Percentiles rank a stretch among this genome's conserved stretches.
phyloP scores from a whole-genome alignment of 768 basidiomycete species.

The Tulasnella sp. region DNA sequence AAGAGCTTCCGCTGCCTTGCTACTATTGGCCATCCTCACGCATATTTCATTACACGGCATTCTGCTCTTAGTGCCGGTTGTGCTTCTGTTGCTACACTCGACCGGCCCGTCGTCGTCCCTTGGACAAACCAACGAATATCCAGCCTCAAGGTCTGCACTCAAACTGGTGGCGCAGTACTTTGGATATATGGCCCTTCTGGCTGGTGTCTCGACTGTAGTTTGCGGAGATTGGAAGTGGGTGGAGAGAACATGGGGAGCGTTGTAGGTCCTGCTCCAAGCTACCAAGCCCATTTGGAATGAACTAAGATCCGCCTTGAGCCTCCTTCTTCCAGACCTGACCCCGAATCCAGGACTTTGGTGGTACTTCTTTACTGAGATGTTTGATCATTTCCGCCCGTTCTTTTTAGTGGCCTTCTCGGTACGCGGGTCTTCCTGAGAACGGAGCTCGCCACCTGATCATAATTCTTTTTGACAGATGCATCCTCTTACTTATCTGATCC shows the following conservation, averaged over 20 bases:
- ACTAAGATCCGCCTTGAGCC: slow-evolving; percentile 43
- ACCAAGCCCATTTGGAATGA: background rate
- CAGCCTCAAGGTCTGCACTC: background rate
- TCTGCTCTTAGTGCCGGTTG: slow-evolving; percentile 61
- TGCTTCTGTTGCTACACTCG: slow-evolving; percentile 54
- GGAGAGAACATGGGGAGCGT: slow-evolving; percentile 77
- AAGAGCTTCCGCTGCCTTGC: slow-evolving; percentile 52
- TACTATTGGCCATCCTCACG: slow-evolving; percentile 65
- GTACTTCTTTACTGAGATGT: slow-evolving; percentile 99
- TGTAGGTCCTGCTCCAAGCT: slow-evolving; percentile 47
- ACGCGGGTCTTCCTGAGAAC: slow-evolving; percentile 34
- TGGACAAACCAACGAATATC: background rate
- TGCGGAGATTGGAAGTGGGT: slow-evolving; percentile 68
- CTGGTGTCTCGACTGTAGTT: slow-evolving; percentile 51
- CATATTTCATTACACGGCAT: slow-evolving; percentile 71
- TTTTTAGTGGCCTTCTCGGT: slow-evolving; percentile 94
- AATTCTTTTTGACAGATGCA: slow-evolving; percentile 54
- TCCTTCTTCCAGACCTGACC: slow-evolving; percentile 81
- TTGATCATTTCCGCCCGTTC: slow-evolving; percentile 94
- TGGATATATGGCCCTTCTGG: slow-evolving; percentile 50
- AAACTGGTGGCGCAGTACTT: slow-evolving; percentile 43
- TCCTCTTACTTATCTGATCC: slow-evolving; percentile 73
- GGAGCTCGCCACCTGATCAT: background rate
- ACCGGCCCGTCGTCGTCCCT: slow-evolving; percentile 52
- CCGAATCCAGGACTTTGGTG: slow-evolving; percentile 96